phyloP scores from a whole-genome alignment of 2,329 filamentous ascomycete genomes.

The Fusarium virguliforme region DNA sequence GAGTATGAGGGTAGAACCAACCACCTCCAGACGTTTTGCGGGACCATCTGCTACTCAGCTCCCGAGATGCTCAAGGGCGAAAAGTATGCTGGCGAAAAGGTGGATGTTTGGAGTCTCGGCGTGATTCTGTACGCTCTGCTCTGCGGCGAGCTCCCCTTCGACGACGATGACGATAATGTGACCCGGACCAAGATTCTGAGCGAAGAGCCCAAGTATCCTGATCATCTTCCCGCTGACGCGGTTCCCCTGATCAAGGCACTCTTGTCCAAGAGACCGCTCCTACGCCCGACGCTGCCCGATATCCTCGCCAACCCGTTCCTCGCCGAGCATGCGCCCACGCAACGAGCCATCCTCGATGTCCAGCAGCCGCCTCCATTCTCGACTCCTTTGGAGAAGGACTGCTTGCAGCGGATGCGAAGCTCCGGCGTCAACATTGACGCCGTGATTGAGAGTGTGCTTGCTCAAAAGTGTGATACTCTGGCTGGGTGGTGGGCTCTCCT shows the following conservation, averaged over 20 bases:
- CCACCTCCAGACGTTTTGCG: conserved; percentile 97
- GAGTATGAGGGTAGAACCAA: conserved; percentile 97
- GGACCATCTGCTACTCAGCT: conserved; percentile 96
- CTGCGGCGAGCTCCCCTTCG: conserved; percentile 91
- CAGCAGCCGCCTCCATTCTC: conserved; percentile 87
- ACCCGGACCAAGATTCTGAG: conserved; percentile 89
- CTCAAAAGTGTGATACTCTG: conserved; percentile 89
- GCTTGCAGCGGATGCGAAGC: conserved; percentile 90
- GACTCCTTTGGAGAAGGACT: conserved; percentile 90
- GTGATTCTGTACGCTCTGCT: conserved; percentile 88
- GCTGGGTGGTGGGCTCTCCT: conserved; percentile 97
- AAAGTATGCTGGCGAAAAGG: conserved; percentile 97
- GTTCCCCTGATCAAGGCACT: conserved; percentile 82
- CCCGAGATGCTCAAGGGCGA: conserved; percentile 99
- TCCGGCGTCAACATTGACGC: conserved; percentile 95
- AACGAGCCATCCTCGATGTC: conserved; percentile 89
- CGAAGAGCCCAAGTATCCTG: conserved; percentile 88
- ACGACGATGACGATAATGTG: conserved; percentile 92
- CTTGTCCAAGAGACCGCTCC: conserved; percentile 90
- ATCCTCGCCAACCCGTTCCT: conserved; percentile 92
- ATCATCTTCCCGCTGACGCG: conserved; percentile 83
- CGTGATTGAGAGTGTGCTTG: conserved; percentile 93
- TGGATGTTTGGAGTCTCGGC: conserved; percentile 94
- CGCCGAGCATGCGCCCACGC: conserved; percentile 86
- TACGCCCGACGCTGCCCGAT: conserved; percentile 86